phyloP scores from a whole-genome alignment of 1,139 yeast genomes.

The Geotrichum bryndzae region DNA sequence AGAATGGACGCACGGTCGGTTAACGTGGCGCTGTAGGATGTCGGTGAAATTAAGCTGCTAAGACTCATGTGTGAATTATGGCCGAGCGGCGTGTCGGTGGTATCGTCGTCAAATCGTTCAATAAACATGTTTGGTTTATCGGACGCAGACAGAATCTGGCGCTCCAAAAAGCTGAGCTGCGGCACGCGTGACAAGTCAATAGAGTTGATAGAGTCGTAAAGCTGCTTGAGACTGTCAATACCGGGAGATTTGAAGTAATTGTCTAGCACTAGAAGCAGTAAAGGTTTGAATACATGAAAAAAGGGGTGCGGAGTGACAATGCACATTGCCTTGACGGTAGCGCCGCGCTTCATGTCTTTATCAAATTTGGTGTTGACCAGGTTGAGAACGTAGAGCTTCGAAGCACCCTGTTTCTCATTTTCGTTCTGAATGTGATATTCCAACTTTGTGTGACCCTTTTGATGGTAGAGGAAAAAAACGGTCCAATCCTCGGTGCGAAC shows the following conservation, averaged over 20 bases:
- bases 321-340: constrained; percentile 51
- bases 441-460: constrained; percentile 26
- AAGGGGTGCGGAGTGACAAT: constrained; percentile 47
- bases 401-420: constrained; percentile 28
- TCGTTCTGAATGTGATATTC: constrained; percentile 28
- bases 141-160: constrained; percentile 30
- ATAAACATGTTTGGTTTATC: constrained; percentile 30
- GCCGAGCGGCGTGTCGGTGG: neutral
- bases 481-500: constrained; percentile 57
- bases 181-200: constrained; percentile 35
- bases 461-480: constrained; percentile 46
- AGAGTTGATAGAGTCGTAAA: constrained; percentile 39
- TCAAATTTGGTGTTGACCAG: constrained; percentile 46
- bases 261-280: constrained; percentile 51
- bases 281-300: constrained; percentile 55
- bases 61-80: constrained; percentile 2
- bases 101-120: constrained; percentile 28
- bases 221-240: constrained; percentile 29
- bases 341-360: constrained; percentile 46
- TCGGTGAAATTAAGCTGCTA: neutral
- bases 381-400: constrained; percentile 50
- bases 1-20: constrained; percentile 11
- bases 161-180: constrained; percentile 28
- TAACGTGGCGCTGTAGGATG: constrained; percentile 4
- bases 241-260: constrained; percentile 33